These are phyloP conservation scores for Helianthus tuberosus DNA, from an alignment of 129 eudicot genomes.

Conservation along the genomic window DNA sequence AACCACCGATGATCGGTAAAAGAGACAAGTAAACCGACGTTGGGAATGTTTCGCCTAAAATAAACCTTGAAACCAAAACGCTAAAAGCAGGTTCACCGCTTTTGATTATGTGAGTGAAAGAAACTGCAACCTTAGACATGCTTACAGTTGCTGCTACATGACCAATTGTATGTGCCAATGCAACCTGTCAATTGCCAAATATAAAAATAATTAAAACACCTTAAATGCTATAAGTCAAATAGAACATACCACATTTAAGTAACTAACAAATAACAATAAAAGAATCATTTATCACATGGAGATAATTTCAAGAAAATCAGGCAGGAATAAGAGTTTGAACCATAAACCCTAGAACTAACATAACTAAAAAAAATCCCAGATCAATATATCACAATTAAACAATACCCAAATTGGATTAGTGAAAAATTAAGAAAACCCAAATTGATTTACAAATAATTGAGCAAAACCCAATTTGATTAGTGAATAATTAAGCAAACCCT, in stretches of 20 bases:
- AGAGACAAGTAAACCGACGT: slow-evolving; percentile 64
- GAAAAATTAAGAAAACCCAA: too few species aligned
- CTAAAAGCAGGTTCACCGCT: slow-evolving; percentile 81
- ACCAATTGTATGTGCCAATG: slow-evolving; percentile 77
- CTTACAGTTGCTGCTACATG: slow-evolving; percentile 87
- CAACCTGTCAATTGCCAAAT: slow-evolving; percentile 41
- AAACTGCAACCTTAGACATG: slow-evolving; percentile 84
- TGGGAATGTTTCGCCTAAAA: slow-evolving; percentile 63
- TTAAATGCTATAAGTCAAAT: slow-evolving; percentile 4
- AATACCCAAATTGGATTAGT: neutral
- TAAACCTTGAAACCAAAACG: slow-evolving; percentile 59
- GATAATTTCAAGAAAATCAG: slow-evolving; percentile 6
- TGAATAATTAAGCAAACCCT: too few species aligned
- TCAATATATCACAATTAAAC: neutral
- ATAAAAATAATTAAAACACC: neutral
- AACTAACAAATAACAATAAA: slow-evolving; percentile 17
- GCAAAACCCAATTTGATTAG: too few species aligned
- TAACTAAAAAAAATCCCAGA: neutral
- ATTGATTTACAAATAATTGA: too few species aligned
- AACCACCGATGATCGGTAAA: slow-evolving; percentile 70
- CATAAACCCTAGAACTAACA: slow-evolving; percentile 10
- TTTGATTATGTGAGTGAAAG: slow-evolving; percentile 76
- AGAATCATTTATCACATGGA: slow-evolving; percentile 8
- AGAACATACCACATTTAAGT: slow-evolving; percentile 1
- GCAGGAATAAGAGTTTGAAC: neutral